Conservation (phyloP, 495 filamentous ascomycete genomes). For the Penicillium alfredii region DNA sequence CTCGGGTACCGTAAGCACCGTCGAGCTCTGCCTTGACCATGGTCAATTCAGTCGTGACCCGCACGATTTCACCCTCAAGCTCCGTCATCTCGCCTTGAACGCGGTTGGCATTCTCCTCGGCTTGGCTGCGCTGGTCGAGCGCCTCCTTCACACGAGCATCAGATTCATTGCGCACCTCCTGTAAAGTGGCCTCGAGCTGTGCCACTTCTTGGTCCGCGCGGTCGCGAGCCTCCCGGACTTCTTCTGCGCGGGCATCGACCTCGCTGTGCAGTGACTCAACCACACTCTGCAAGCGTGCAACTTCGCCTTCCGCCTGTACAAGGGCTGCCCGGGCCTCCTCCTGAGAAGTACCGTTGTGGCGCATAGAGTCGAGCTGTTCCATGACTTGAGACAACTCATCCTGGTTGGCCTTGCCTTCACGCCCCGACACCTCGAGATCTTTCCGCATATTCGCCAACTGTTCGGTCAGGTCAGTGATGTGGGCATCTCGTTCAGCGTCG, state of each 20-base stretch:
- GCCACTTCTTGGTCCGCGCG: slow-evolving; percentile 29
- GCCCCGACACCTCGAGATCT: slow-evolving; percentile 35
- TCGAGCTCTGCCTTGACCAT: slow-evolving; percentile 93
- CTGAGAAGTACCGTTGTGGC: slow-evolving; percentile 23
- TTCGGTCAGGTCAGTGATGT: slow-evolving; percentile 46
- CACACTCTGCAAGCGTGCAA: slow-evolving; percentile 33
- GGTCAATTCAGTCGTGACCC: slow-evolving; percentile 84
- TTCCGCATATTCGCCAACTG: slow-evolving; percentile 39
- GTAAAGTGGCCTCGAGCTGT: slow-evolving; percentile 33
- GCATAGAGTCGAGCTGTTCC: slow-evolving; percentile 43
- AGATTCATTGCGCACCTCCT: slow-evolving; percentile 32
- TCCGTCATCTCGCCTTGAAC: slow-evolving; percentile 58
- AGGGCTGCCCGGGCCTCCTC: slow-evolving; percentile 34
- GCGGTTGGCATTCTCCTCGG: slow-evolving; percentile 48
- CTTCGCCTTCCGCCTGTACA: slow-evolving; percentile 46
- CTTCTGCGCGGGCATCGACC: slow-evolving; percentile 25
- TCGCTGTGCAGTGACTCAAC: slow-evolving; percentile 27
- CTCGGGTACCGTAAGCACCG: slow-evolving; percentile 77
- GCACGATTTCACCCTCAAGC: slow-evolving; percentile 75
- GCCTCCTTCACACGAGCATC: slow-evolving; percentile 30
- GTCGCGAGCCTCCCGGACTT: slow-evolving; percentile 40
- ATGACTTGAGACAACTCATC: slow-evolving; percentile 41
- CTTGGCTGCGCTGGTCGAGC: neutral
- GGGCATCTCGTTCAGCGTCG: slow-evolving; percentile 50
- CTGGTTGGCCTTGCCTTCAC: slow-evolving; percentile 31